Evolutionary conservation across 192 early-diverging fungal genomes (phyloP).

Genomic region (Coemansia sp.): DNA sequence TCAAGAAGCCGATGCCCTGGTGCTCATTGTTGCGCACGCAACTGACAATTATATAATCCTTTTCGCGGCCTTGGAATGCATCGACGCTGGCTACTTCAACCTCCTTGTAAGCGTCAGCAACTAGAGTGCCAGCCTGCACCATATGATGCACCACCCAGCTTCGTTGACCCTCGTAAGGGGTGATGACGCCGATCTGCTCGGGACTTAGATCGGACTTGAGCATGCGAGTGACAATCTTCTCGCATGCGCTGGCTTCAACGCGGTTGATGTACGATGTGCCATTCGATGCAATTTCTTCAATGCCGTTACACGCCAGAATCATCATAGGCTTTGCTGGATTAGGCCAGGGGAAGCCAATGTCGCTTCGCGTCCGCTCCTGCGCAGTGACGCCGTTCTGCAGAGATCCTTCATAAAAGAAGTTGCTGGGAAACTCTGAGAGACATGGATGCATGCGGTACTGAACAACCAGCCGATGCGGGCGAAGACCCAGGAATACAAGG

Average conservation of each 20-base stretch:
- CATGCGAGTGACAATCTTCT: conserved; percentile 95
- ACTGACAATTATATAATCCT: conserved; percentile 98
- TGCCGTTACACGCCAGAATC: conserved; percentile 88
- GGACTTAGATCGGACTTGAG: conserved; percentile 84
- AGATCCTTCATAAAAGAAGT: conserved; percentile 99
- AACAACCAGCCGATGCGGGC: conserved; percentile 94
- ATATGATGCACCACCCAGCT: conserved; percentile 94
- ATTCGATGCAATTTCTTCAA: conserved; percentile 94
- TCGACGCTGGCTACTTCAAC: conserved; percentile 99
- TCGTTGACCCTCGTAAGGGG: conserved; percentile 98
- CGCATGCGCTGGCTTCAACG: conserved; percentile 93
- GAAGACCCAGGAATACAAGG: conserved; percentile 84
- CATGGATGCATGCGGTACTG: conserved; percentile 99
- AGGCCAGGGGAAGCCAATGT: conserved; percentile 97
- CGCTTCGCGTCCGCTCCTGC: conserved; percentile 81
- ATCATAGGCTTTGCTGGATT: conserved; percentile 91
- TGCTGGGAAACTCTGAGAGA: conserved; percentile 96
- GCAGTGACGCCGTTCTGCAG: conserved; percentile 96
- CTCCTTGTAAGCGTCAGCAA: conserved; percentile 95
- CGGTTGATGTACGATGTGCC: conserved; percentile 98
- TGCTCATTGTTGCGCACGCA: conserved; percentile 98
- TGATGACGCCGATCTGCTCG: conserved; percentile 95
- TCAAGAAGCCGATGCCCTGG: conserved; percentile 93
- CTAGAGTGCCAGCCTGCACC: conserved; percentile 87
- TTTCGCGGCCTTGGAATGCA: conserved; percentile 99